Evolutionary conservation across 805 yeast species (phyloP), one percentile per base, ranked within the genome.

Genomic region (Isabelozyma heimii): DNA sequence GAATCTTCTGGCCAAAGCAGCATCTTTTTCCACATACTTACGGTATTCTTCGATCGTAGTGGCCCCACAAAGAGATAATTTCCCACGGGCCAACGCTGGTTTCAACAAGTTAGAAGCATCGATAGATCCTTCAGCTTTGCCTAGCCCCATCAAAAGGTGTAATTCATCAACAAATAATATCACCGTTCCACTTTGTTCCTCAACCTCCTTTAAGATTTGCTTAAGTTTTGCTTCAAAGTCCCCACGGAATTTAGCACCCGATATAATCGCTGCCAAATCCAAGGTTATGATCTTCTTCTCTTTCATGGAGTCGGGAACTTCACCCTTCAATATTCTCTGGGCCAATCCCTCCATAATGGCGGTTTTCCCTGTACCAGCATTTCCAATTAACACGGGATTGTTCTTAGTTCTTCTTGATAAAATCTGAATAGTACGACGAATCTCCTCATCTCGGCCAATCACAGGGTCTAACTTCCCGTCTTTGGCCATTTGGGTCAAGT

Each of bases 331-430:
- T 44, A 94, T 91, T 59, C 97, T 75, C 67, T 94, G 98, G 0
- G 98, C 98, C 38, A 94, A 74, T 0, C 98, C 99, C 63, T 94
- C 99, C 82, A 94, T 87, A 49, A 94, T 83, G 6, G 98, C 95
- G 0, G 98, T 94, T 67, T 92, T 92, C 72, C 99, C 99, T 0
- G 97, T 95, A 70, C 99, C 99, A 1, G 99, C 99, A 56, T 88
- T 83, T 53, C 99, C 99, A 40, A 94, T 91, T 47, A 92, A 68
- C 1, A 94, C 96, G 0, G 99, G 99, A 61, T 92, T 92, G 66
- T 94, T 94, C 68, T 92, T 92, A 1, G 97, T 91, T 65, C 98
- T 78, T 57, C 99, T 76, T 1, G 97, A 89, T 42, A 92, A 71
- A 43, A 92, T 91, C 65, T 92, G 98, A 48, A 92, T 86, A 0